phyloP scores from a whole-genome alignment of 148 eudicot species.

The Beta vulgaris region DNA sequence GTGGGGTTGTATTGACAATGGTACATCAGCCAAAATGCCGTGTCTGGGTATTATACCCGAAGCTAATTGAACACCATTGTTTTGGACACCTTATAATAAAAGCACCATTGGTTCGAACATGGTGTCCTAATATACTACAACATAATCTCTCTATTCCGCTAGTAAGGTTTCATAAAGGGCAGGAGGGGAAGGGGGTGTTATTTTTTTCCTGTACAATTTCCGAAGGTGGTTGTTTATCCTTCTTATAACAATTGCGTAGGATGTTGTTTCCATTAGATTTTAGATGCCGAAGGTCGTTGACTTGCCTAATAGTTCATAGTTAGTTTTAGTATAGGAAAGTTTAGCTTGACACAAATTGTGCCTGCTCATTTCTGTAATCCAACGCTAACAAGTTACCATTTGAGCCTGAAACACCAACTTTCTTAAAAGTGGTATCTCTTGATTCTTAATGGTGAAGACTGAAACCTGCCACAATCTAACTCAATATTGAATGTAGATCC shows the following conservation, averaged over 20 bases:
- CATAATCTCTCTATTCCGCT: background rate
- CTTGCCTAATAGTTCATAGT: background rate
- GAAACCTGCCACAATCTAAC: background rate
- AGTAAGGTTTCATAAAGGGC: background rate
- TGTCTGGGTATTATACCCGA: too few species aligned
- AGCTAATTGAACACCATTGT: background rate
- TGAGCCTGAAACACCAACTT: background rate
- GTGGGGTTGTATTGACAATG: too few species aligned
- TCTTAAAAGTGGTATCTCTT: background rate
- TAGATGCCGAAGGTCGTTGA: background rate
- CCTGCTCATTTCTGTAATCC: background rate
- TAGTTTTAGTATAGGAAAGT: background rate
- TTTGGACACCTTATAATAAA: too few species aligned
- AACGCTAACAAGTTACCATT: background rate
- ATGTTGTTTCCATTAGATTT: background rate
- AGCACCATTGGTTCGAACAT: too few species aligned
- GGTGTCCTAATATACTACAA: too few species aligned
- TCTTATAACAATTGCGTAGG: background rate
- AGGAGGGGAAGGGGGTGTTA: background rate
- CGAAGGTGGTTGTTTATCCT: background rate
- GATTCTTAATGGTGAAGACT: background rate
- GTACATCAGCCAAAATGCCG: too few species aligned
- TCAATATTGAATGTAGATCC: background rate
- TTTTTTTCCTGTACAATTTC: background rate
- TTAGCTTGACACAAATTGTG: too few species aligned